Evolutionary conservation across 441 rosid genomes (phyloP), one percentile per base, ranked within the genome.

Genomic region (Brassica balearica): DNA sequence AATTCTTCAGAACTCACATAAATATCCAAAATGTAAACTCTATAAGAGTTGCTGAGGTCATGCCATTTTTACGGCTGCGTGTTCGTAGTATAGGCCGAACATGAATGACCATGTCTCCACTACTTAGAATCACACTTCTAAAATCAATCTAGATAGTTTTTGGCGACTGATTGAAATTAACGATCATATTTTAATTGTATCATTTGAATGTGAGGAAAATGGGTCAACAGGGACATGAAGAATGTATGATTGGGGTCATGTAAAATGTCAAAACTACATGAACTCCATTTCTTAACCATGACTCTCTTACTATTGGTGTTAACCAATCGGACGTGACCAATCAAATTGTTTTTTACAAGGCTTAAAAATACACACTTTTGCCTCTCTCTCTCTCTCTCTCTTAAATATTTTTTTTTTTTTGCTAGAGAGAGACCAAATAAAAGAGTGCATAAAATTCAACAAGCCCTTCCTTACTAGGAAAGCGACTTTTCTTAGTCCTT

Each of bases 401-500:
- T 23, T n/a, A n/a, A n/a, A n/a, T n/a, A 23, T 23, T 3, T 23
- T 23, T 23, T 23, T 23, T 23, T 68, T 59, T n/a, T n/a, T n/a
- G n/a, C 20, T 46, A 60, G 56, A 51, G 9, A 61, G 55, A 59
- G 34, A 55, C 6, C 23, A 19, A 55, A 71, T 64, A 55, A 71
- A 68, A 68, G 32, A 61, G 56, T 8, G 48, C 62, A 79, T 74
- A 65, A 22, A 65, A 69, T 70, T 75, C 79, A 75, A 80, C 79
- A 64, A 68, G 71, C 56, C 72, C 72, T 75, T 15, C 72, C 72
- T 75, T 53, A 53, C 22, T 76, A 80, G 77, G 88, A 86, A 79
- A 51, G 68, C 56, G 89, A 87, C 88, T 68, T 84, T 79, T 77
- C 78, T 73, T 68, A 32, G 58, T 59, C 77, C 82, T 55, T 83